Evolutionary conservation across 1,284 basidiomycete genomes (phyloP).

Genomic region (Moesziomyces sp.): DNA sequence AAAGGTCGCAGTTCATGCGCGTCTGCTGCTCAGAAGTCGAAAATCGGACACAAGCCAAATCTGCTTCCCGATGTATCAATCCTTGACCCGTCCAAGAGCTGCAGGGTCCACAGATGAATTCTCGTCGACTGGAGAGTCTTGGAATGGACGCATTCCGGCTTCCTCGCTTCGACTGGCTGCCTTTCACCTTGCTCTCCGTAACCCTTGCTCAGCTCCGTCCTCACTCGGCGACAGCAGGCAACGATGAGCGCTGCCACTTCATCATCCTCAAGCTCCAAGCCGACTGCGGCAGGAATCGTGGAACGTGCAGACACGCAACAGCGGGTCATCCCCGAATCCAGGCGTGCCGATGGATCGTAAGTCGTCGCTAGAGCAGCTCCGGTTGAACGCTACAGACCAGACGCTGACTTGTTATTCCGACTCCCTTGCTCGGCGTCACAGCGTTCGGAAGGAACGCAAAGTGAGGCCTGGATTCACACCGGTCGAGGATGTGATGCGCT

Average conservation of each 20-base stretch:
- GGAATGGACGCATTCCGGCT: no score
- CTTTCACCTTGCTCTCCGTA: no score
- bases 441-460: slow-evolving; percentile 87
- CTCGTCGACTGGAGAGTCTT: not conserved
- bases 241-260: slow-evolving; percentile 10
- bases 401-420: not conserved
- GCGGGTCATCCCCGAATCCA: slow-evolving; percentile 85
- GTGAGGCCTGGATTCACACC: slow-evolving; percentile 93
- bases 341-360: slow-evolving; percentile 86
- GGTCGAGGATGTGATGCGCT: slow-evolving; percentile 88
- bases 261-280: slow-evolving; percentile 73
- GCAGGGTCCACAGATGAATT: slow-evolving; percentile 10
- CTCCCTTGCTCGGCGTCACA: no score
- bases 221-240: not conserved
- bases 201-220: not conserved
- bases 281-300: slow-evolving; percentile 81
- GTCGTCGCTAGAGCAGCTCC: slow-evolving; percentile 65
- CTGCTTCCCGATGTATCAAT: no score
- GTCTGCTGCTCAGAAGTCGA: not conserved
- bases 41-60: not conserved
- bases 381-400: no score
- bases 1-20: not conserved
- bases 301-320: slow-evolving; percentile 83
- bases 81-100: not conserved
- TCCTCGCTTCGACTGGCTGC: no score